Conservation (phyloP, 306 rosid genomes). For the Quercus parvula region DNA sequence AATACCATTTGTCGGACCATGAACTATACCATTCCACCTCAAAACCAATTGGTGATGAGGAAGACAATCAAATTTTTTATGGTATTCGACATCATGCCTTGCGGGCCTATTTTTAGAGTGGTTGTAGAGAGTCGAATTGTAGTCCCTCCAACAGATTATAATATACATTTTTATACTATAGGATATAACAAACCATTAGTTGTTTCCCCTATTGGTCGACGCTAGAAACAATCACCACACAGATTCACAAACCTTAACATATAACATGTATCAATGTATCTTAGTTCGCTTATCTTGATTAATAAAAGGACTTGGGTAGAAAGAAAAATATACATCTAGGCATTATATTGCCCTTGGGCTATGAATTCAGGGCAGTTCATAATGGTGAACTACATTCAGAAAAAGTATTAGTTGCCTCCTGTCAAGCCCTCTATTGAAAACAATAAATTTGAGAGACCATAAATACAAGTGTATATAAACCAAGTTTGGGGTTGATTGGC, state of each 20-base stretch:
- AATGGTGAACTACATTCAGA: background rate
- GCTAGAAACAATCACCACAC: no score
- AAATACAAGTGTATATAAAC: background rate
- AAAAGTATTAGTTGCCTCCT: background rate
- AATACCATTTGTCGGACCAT: no score
- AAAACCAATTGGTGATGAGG: no score
- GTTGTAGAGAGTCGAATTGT: no score
- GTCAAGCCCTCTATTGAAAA: background rate
- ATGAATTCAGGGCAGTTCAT: background rate
- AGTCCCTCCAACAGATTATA: background rate
- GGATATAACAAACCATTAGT: background rate
- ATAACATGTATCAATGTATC: background rate
- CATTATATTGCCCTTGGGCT: background rate
- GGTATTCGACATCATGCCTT: no score
- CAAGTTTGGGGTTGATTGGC: background rate
- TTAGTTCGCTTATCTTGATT: background rate
- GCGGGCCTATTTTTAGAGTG: no score
- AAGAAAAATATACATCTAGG: background rate
- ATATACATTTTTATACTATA: background rate
- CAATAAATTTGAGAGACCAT: background rate
- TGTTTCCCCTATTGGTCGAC: background rate
- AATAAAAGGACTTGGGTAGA: background rate
- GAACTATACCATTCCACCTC: no score
- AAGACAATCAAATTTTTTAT: no score
- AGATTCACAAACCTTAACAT: background rate